Percentiles rank a stretch among this genome's conserved stretches.
These are phyloP conservation scores for Globisporangium paddicum DNA, from an alignment of 352 stramenopile genomes.

Conservation along the genomic window DNA sequence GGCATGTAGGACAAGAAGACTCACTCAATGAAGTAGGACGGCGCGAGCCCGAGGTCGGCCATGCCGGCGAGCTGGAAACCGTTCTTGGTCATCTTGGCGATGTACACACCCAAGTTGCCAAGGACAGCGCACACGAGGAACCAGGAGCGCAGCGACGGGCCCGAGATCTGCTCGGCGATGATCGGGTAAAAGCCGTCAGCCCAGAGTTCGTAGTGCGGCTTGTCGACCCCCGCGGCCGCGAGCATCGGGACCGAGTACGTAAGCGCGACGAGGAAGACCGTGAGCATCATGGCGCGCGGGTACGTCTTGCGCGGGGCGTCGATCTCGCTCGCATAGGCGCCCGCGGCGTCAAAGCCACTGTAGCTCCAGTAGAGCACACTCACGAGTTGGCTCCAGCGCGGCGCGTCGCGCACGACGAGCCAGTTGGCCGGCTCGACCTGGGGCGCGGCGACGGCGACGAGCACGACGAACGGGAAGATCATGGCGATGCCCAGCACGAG, in stretches of 20 bases:
- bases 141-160: constrained; percentile 66
- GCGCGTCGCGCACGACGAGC: constrained; percentile 53
- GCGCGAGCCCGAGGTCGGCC: constrained; percentile 73
- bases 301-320: constrained; percentile 64
- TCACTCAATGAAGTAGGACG: constrained; percentile 70
- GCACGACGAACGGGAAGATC: constrained; percentile 63
- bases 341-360: constrained; percentile 69
- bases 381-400: constrained; percentile 59
- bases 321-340: constrained; percentile 71
- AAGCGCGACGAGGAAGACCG: constrained; percentile 67
- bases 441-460: constrained; percentile 41
- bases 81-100: constrained; percentile 81
- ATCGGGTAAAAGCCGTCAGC: constrained; percentile 72
- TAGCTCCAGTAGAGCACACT: constrained; percentile 84
- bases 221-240: constrained; percentile 59
- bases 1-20: constrained; percentile 6
- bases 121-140: constrained; percentile 74
- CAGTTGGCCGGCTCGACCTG: constrained; percentile 65
- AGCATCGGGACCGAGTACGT: constrained; percentile 74
- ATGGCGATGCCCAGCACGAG: constrained; percentile 56
- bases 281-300: constrained; percentile 70
- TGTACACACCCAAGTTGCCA: constrained; percentile 76
- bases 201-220: constrained; percentile 68
- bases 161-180: constrained; percentile 61
- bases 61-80: constrained; percentile 78